These are phyloP conservation scores for Tolypocladium capitatum DNA, from an alignment of 2,329 filamentous ascomycete genomes.

Conservation along the genomic window DNA sequence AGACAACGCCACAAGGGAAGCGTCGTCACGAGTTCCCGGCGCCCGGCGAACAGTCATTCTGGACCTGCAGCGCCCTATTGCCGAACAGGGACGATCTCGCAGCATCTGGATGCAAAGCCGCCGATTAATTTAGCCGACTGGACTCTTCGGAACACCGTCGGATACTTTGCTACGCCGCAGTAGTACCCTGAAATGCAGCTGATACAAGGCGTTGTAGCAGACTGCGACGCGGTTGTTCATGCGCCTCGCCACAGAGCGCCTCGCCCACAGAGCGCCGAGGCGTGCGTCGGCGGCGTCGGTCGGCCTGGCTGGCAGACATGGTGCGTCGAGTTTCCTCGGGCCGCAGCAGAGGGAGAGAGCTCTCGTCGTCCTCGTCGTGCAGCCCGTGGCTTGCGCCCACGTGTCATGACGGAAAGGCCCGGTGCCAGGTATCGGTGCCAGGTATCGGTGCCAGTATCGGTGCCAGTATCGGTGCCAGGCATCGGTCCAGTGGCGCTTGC, in stretches of 20 bases:
- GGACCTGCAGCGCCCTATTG: not conserved
- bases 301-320: not conserved
- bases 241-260: not conserved
- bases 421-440: too few relatives aligned
- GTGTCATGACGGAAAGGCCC: too few relatives aligned
- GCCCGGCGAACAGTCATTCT: not conserved
- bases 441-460: not conserved
- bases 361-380: not conserved
- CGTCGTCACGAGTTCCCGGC: not conserved
- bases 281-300: not conserved
- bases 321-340: too few relatives aligned
- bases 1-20: not conserved
- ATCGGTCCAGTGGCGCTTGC: too few relatives aligned
- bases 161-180: too few relatives aligned
- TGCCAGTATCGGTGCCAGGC: not conserved
- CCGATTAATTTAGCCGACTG: not conserved
- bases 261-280: not conserved
- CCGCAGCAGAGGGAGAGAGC: too few relatives aligned
- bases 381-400: not conserved
- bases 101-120: not conserved
- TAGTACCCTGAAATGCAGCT: too few relatives aligned
- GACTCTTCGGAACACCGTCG: not conserved
- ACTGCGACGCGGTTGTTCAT: not conserved
- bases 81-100: constrained; percentile 1
- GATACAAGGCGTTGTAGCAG: not conserved